Base-by-base conservation (phyloP, 2,329 filamentous ascomycete genomes). In the Fusarium chaquense region DNA sequence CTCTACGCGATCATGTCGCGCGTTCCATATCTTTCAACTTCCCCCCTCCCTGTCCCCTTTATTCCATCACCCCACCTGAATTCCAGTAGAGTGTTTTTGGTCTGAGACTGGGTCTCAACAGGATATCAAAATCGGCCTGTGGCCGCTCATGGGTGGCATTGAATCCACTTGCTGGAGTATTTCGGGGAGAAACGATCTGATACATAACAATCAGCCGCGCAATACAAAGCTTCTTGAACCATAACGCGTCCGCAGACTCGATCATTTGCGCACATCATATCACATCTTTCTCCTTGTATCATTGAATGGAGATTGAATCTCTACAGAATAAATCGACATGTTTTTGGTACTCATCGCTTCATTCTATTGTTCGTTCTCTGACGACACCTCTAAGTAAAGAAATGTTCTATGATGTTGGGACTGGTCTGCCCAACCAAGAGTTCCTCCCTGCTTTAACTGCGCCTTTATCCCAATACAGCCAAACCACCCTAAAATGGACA, bases 1-100 rank as follows among this genome's bases (percentile, higher is more conserved):
- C 69, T 73, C 55, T 62, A 75, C 73, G 69, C 73, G 73, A 75
- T 62, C 53, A 28, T 28, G 43, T 62, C 73, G 62, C 73, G 73
- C 58, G 55, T 63, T 22, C 49, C 49, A 36, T 40, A 52, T 52
- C 49, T 26, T 8, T 7, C 36, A 22, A 20, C 36, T 26, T 60
- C 50, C 56, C 60, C 62, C 49, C 49, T 59, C 54, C 40, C 56
- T 36, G 32, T 35, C 61, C 60, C 65, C 50, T 63, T 56, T 63
- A 67, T 66, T 59, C 58, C 32, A 33, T 40, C 33, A 38, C 45
- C 57, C 54, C 58, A 62, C 62, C 43, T 54, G 28, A 58, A 73
- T 70, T 68, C 72, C 62, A 71, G 47, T 55, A 51, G 53, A 65
- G 30, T 69, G 52, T 69, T 61, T 58, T 55, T 45, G 53, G 58